phyloP scores from a whole-genome alignment of 306 rosid species.

The Quercus gilva region DNA sequence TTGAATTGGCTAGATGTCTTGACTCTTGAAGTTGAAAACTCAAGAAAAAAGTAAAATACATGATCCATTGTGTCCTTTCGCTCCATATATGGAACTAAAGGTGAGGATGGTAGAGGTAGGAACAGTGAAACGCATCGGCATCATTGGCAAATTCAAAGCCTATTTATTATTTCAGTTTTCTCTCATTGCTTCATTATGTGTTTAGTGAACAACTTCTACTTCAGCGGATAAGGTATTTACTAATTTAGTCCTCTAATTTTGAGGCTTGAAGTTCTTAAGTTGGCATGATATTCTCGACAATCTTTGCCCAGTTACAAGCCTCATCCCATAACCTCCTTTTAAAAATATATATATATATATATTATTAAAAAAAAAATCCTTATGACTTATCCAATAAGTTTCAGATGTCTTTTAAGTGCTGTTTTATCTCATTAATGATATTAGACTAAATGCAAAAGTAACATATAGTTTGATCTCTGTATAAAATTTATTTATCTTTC shows the following conservation, averaged over 20 bases:
- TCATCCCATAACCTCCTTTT: not conserved
- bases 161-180: not conserved
- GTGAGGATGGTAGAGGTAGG: not conserved
- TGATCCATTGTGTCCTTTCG: not conserved
- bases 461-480: not conserved
- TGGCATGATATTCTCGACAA: not conserved
- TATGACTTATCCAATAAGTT: not conserved
- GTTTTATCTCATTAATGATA: not conserved
- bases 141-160: not conserved
- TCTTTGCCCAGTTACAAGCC: not conserved
- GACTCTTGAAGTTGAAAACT: not conserved
- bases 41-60: not conserved
- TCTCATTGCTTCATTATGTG: not conserved
- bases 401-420: not conserved
- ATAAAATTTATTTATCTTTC: not conserved
- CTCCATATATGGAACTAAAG: not conserved
- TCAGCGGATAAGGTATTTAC: conserved; percentile 12
- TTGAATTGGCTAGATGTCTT: not conserved
- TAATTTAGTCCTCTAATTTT: not conserved
- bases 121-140: not conserved
- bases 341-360: too few species aligned
- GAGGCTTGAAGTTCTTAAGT: not conserved
- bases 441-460: not conserved
- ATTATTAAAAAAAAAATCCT: not conserved
- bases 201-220: not conserved